phyloP scores from a whole-genome alignment of 2,329 filamentous ascomycete species.

The Scedosporium dehoogii region DNA sequence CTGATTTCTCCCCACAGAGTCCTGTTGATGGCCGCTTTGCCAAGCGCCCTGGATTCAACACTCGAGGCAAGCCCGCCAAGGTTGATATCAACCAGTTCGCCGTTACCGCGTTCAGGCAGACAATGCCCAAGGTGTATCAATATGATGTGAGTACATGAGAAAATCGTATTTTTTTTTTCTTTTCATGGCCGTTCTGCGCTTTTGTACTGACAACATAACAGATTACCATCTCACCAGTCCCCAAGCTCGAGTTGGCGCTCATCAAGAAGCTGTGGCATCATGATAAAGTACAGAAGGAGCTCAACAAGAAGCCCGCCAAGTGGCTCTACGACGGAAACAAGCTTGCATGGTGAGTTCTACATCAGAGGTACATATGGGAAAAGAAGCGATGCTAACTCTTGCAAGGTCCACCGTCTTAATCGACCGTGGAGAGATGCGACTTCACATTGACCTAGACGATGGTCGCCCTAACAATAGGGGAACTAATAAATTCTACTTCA shows the following conservation, averaged over 20 bases:
- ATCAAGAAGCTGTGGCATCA: slow-evolving; percentile 71
- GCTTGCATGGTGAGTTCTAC: slow-evolving; percentile 65
- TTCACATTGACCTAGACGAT: slow-evolving; percentile 63
- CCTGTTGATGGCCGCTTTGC: slow-evolving; percentile 23
- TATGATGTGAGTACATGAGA: slow-evolving; percentile 62
- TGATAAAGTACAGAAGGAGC: slow-evolving; percentile 41
- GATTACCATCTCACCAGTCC: slow-evolving; percentile 8
- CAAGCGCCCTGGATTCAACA: slow-evolving; percentile 46
- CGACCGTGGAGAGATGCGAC: slow-evolving; percentile 37
- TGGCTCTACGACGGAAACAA: slow-evolving; percentile 79
- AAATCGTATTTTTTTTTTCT: background rate
- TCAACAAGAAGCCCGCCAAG: slow-evolving; percentile 32
- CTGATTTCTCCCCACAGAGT: slow-evolving; percentile 10
- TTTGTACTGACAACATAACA: slow-evolving; percentile 7
- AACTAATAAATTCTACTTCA: slow-evolving; percentile 47
- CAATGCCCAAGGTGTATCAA: slow-evolving; percentile 55
- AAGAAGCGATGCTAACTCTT: slow-evolving; percentile 8
- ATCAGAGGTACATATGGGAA: background rate
- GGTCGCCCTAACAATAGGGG: slow-evolving; percentile 38
- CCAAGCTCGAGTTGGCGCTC: slow-evolving; percentile 34
- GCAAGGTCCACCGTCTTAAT: slow-evolving; percentile 27
- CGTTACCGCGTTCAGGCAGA: slow-evolving; percentile 47
- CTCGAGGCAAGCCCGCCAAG: slow-evolving; percentile 40
- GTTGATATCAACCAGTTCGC: slow-evolving; percentile 67
- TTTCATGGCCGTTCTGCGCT: background rate